A percentile compares a stretch with the other conserved stretches of the same genome.
These are phyloP conservation scores for Phylloporus arenicola DNA, from an alignment of 768 basidiomycete species.

Conservation along the genomic window DNA sequence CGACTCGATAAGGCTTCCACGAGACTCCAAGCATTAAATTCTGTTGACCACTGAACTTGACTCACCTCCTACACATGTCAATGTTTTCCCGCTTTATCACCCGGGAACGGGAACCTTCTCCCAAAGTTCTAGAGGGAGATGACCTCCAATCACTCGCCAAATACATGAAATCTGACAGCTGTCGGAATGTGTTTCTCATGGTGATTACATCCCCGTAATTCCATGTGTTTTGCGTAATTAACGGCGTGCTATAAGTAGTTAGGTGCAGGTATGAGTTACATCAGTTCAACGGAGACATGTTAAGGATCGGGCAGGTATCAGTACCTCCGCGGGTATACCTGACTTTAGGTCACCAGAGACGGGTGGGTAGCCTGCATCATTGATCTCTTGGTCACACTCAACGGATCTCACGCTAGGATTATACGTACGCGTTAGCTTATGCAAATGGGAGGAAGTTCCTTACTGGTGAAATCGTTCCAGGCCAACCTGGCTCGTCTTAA, in stretches of 20 bases:
- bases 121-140: slow-evolving; percentile 28
- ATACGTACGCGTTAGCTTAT: slow-evolving; percentile 22
- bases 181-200: slow-evolving; percentile 70
- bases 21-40: no score
- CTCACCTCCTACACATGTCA: not conserved
- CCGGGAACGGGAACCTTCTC: slow-evolving; percentile 5
- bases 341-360: slow-evolving; percentile 87
- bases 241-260: slow-evolving; percentile 36
- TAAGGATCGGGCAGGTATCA: slow-evolving; percentile 46
- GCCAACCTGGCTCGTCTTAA: slow-evolving; percentile 72
- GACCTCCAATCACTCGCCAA: slow-evolving; percentile 49
- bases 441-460: not conserved
- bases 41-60: not conserved
- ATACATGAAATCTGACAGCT: slow-evolving; percentile 63
- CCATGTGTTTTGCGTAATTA: slow-evolving; percentile 2
- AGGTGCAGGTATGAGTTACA: slow-evolving; percentile 52
- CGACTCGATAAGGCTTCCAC: no score
- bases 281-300: not conserved
- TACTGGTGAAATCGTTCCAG: slow-evolving; percentile 32
- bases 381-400: not conserved
- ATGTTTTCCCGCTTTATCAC: slow-evolving; percentile 12
- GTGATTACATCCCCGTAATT: slow-evolving; percentile 31
- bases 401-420: slow-evolving; percentile 11
- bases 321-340: slow-evolving; percentile 79
- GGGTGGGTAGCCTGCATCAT: slow-evolving; percentile 39